A percentile compares a stretch with the other conserved stretches of the same genome.
Conservation (phyloP, 805 yeast genomes). For the Ogataea thermomethanolica region DNA sequence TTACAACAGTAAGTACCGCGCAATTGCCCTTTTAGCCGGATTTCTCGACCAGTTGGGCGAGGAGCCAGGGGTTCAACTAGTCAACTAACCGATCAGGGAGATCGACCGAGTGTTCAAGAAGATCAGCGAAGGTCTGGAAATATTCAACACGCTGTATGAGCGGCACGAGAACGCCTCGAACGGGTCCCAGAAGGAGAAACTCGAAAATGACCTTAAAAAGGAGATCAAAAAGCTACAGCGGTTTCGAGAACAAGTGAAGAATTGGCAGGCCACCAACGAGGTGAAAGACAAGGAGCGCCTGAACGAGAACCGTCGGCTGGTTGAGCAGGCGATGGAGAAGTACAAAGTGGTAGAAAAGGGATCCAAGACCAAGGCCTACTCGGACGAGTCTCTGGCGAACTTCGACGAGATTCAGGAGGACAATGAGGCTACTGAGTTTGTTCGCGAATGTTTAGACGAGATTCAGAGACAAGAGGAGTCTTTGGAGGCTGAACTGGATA, state of each 20-base stretch:
- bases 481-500: constrained; percentile 68
- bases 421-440: constrained; percentile 67
- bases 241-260: constrained; percentile 56
- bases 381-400: constrained; percentile 53
- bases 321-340: constrained; percentile 54
- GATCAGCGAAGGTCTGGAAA: constrained; percentile 53
- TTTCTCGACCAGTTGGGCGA: not conserved
- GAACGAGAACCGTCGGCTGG: constrained; percentile 42
- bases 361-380: constrained; percentile 53
- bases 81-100: constrained; percentile 36
- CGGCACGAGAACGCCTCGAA: constrained; percentile 48
- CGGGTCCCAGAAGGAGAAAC: constrained; percentile 52
- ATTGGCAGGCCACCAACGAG: constrained; percentile 53
- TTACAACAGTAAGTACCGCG: constrained; percentile 33
- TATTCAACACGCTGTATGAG: constrained; percentile 54
- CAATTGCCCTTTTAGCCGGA: too few relatives aligned
- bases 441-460: constrained; percentile 71
- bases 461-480: constrained; percentile 75
- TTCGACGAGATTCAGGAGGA: constrained; percentile 62
- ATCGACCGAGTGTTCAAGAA: constrained; percentile 62
- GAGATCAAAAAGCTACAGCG: constrained; percentile 59
- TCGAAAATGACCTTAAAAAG: constrained; percentile 54
- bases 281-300: constrained; percentile 45
- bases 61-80: constrained; percentile 1
- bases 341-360: constrained; percentile 57